Percentiles rank a stretch among this genome's conserved stretches.
Conservation (phyloP, 2,329 filamentous ascomycete species). For the Talaromyces sp. region DNA sequence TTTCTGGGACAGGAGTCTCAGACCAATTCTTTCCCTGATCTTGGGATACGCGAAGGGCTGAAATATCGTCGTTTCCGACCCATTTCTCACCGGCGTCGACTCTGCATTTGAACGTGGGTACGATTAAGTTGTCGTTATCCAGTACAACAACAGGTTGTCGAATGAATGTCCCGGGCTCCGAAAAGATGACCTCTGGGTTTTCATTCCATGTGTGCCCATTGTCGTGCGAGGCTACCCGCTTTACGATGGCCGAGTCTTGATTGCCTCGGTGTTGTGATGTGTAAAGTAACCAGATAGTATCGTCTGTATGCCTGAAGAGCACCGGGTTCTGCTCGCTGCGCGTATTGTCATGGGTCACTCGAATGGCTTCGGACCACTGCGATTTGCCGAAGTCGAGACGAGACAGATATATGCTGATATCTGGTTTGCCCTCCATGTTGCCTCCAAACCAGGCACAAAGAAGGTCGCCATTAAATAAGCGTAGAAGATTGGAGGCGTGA, state of each 20-base stretch:
- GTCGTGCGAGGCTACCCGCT: slow-evolving; percentile 37
- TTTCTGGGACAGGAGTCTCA: slow-evolving; percentile 37
- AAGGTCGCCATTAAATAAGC: slow-evolving; percentile 40
- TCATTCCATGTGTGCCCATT: slow-evolving; percentile 37
- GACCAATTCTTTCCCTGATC: slow-evolving; percentile 42
- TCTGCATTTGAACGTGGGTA: slow-evolving; percentile 46
- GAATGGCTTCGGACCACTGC: slow-evolving; percentile 34
- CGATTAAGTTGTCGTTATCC: slow-evolving; percentile 37
- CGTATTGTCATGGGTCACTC: slow-evolving; percentile 38
- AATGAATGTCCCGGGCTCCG: slow-evolving; percentile 39
- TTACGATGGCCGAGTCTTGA: slow-evolving; percentile 42
- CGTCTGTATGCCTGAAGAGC: slow-evolving; percentile 38
- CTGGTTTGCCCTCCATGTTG: slow-evolving; percentile 44
- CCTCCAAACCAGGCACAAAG: slow-evolving; percentile 48
- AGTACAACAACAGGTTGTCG: slow-evolving; percentile 42
- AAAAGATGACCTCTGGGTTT: slow-evolving; percentile 30
- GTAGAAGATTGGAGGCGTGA: slow-evolving; percentile 46
- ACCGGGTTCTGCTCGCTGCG: slow-evolving; percentile 48
- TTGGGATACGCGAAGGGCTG: slow-evolving; percentile 36
- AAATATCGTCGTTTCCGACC: slow-evolving; percentile 47
- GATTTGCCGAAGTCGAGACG: slow-evolving; percentile 30
- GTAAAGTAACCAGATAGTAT: slow-evolving; percentile 43
- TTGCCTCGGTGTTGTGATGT: slow-evolving; percentile 47
- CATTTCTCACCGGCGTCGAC: slow-evolving; percentile 40
- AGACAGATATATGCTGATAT: slow-evolving; percentile 46